phyloP scores from a whole-genome alignment of 495 filamentous ascomycete species.

The Baudoinia panamericana region DNA sequence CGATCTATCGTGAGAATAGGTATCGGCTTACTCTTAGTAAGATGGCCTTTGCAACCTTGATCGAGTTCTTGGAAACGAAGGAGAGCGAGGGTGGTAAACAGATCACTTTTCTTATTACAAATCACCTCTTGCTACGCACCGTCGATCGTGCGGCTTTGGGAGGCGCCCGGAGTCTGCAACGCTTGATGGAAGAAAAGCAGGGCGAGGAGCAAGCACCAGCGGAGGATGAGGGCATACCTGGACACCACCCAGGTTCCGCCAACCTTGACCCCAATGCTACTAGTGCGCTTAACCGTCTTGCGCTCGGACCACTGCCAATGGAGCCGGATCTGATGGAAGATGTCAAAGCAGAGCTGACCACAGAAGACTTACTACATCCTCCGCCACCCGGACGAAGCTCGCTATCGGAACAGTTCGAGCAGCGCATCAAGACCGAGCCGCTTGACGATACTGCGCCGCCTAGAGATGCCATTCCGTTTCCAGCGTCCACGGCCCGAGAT shows the following conservation, averaged over 20 bases:
- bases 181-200: conserved; percentile 49
- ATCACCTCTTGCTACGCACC: conserved; percentile 56
- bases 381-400: conserved; percentile 50
- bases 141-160: conserved; percentile 57
- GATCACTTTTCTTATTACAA: conserved; percentile 61
- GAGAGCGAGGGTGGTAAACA: conserved; percentile 63
- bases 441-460: conserved; percentile 61
- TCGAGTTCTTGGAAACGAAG: conserved; percentile 78
- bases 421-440: conserved; percentile 77
- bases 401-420: conserved; percentile 66
- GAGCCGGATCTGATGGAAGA: conserved; percentile 67
- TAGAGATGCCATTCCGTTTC: conserved; percentile 66
- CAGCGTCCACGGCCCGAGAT: conserved; percentile 72
- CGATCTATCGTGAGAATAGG: conserved; percentile 67
- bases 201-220: conserved; percentile 56
- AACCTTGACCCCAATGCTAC: conserved; percentile 57
- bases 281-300: conserved; percentile 44
- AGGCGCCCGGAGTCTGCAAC: conserved; percentile 66
- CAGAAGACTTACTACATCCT: conserved; percentile 60
- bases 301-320: conserved; percentile 66
- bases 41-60: conserved; percentile 61
- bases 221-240: conserved; percentile 86
- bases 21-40: conserved; percentile 79
- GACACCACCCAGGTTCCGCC: conserved; percentile 72
- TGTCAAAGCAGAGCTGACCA: conserved; percentile 67